Base-by-base conservation (phyloP, 2,329 filamentous ascomycete genomes). In the Sarocladium oryzae region DNA sequence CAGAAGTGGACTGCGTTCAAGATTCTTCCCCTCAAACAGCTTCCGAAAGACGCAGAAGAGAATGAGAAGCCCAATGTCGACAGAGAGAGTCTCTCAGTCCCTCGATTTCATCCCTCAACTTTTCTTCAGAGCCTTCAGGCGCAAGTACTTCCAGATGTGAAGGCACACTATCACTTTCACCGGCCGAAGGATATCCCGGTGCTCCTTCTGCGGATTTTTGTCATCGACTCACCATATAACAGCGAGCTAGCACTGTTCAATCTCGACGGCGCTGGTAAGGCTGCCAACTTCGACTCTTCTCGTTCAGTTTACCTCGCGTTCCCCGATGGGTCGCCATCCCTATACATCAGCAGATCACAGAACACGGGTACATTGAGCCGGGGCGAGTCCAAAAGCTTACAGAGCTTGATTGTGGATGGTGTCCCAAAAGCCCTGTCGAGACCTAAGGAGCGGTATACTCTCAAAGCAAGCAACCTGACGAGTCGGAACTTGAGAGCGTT, bases 371-470 rank as follows among this genome's bases (percentile, higher is more conserved):
- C 72, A 0, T 66, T 71, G 10, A 63, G 68, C 2, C 60, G 67
- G 0, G 69, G 70, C 10, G 84, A 88, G 54, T 72, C 76, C 4
- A 79, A 79, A 48, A 86, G 81, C 57, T 69, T 93, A 23, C 81
- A 85, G 51, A 81, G 79, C 35, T 72, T 93, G 3, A 81, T 95
- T 4, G 74, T 90, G 26, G 84, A 90, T 55, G 87, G 88, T 2
- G 83, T 96, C 7, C 88, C 89, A 0, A 90, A 89, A 60, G 89
- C 89, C 0, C 75, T 95, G 11, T 93, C 88, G 1, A 77, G 83
- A 13, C 86, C 88, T 1, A 79, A 85, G 26, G 78, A 85, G 55
- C 77, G 89, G 26, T 92, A 88, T 57, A 77, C 81, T 0, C 70
- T 96, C 1, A 78, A 82, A 54, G 67, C 79, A 4, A 88, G 87